Evolutionary conservation across 2,329 filamentous ascomycete genomes (phyloP).

Genomic region (Colletotrichum aenigma): DNA sequence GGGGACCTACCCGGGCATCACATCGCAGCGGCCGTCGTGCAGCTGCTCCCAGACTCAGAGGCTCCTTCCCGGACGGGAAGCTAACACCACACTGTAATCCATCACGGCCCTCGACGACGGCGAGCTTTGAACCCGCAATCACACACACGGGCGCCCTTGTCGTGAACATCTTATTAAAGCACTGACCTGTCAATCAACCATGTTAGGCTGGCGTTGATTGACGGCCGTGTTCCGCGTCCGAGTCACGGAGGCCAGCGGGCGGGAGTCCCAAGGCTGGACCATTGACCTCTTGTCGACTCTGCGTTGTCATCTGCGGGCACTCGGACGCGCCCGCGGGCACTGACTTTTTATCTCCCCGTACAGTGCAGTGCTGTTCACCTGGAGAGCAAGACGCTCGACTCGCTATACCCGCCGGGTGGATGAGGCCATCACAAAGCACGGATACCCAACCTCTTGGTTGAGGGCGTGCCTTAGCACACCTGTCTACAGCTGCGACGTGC

Average conservation of each 20-base stretch:
- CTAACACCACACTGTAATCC: background rate
- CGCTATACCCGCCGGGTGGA: background rate
- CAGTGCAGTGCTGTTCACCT: background rate
- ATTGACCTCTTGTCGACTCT: background rate
- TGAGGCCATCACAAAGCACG: background rate
- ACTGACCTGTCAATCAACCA: background rate
- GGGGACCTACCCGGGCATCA: background rate
- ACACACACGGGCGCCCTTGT: background rate
- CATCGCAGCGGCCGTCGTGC: background rate
- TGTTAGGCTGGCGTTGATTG: background rate
- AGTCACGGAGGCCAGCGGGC: background rate
- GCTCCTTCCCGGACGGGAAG: background rate
- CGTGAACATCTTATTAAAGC: background rate
- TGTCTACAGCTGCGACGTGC: background rate
- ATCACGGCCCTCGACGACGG: background rate
- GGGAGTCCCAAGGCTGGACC: background rate
- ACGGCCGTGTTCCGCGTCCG: background rate
- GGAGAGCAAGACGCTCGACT: background rate
- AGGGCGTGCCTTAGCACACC: background rate
- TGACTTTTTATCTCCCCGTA: background rate
- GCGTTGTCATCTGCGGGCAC: slow-evolving; percentile 3
- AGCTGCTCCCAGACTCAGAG: background rate
- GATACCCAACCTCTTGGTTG: background rate
- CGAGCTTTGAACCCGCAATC: background rate
- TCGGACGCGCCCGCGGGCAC: background rate